Base-by-base conservation (phyloP, 352 stramenopile genomes). In the Pythium utonaiense region DNA sequence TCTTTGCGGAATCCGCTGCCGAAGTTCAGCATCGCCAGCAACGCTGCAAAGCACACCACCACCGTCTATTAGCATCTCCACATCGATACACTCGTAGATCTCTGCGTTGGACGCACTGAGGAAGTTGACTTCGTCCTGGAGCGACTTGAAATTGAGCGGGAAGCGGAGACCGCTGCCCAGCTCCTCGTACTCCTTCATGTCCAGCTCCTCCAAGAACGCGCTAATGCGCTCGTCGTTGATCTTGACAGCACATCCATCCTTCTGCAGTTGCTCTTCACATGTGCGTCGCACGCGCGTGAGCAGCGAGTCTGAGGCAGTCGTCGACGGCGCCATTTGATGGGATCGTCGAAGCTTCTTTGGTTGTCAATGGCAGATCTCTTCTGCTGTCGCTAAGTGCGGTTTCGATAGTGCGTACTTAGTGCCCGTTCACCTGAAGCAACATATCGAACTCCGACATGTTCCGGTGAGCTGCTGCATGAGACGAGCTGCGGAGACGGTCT, bases 1-100 rank as follows among this genome's bases (percentile, higher is more conserved):
- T 88, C 81, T 52, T 89, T 89, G 50, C 84, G 78, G 59, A 77
- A 93, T 17, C 84, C 84, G 41, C 84, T 93, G 53, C 84, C 84
- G 59, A 93, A 91, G 69, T 89, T 90, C 34, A 93, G 66, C 48
- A 93, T 53, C 21, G 71, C 73, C 51, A 88, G 78, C n/a, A 93
- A 44, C 28, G 71, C 81, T 91, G 27, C 38, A 51, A 34, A 27
- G 17, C 36, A 50, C 40, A 21, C 19, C 21, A 10, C 10, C 21
- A 33, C 14, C 17, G 40, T 21, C n/a, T n/a, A n/a, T n/a, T n/a
- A n/a, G n/a, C n/a, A n/a, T n/a, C n/a, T n/a, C n/a, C n/a, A n/a
- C n/a, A n/a, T n/a, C n/a, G n/a, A n/a, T n/a, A n/a, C 14, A 45
- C 67, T 2, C 14, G 22, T 14, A 42, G 2, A 0, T 38, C 30